Percentiles rank a stretch among this genome's conserved stretches.
These are phyloP conservation scores for Globisporangium sylvaticum DNA, from an alignment of 352 stramenopile species.

Conservation along the genomic window DNA sequence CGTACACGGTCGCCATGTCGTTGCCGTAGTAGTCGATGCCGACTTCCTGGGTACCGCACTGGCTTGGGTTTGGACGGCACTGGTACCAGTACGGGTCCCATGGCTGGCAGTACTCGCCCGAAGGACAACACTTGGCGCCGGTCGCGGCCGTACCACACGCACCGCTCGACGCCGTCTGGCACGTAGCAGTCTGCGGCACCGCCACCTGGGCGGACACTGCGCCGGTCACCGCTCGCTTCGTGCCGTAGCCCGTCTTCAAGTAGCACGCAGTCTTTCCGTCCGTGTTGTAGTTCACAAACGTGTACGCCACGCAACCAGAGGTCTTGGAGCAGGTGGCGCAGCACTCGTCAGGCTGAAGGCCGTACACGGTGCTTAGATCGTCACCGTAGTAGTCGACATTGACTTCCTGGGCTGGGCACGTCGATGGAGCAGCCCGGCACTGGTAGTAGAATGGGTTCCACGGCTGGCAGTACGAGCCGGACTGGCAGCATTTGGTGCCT, in stretches of 20 bases:
- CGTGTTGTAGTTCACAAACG: constrained; percentile 5
- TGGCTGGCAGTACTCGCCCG: constrained; percentile 12
- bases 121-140: background rate
- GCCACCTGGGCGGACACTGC: too few relatives aligned
- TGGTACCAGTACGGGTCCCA: background rate
- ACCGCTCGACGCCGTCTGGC: too few relatives aligned
- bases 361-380: constrained; percentile 7
- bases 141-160: too few relatives aligned
- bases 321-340: constrained; percentile 11
- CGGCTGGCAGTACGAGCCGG: constrained; percentile 10
- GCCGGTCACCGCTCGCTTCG: background rate
- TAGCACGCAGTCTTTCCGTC: constrained; percentile 4
- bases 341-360: constrained; percentile 6
- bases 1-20: background rate
- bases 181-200: too few relatives aligned
- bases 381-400: constrained; percentile 9
- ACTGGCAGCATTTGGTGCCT: constrained; percentile 5
- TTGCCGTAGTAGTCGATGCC: constrained; percentile 8
- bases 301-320: constrained; percentile 9
- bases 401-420: constrained; percentile 9
- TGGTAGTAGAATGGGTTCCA: constrained; percentile 11
- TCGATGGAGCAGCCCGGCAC: background rate
- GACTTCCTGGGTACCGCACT: too few relatives aligned
- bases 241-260: background rate
- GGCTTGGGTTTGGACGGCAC: too few relatives aligned